phyloP scores from a whole-genome alignment of 139 green algal genomes.

The Chlamydomonas schloesseri region DNA sequence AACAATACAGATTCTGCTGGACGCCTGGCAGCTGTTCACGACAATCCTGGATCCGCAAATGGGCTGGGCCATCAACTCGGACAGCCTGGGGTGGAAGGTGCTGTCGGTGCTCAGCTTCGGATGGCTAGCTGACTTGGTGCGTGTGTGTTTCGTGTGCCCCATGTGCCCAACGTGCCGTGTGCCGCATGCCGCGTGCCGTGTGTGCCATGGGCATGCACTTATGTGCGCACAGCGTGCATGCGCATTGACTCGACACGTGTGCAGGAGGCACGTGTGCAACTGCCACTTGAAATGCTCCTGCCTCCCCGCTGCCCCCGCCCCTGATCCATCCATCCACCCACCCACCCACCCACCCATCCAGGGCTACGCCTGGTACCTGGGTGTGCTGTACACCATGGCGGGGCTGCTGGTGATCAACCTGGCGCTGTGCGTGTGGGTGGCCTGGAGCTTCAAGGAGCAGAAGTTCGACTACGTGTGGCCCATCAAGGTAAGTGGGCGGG shows the following conservation, averaged over 20 bases:
- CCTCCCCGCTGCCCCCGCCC: too few species aligned
- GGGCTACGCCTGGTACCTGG: conserved; percentile 44
- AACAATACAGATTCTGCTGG: conserved; percentile 16
- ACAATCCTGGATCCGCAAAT: background rate
- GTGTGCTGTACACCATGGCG: conserved; percentile 42
- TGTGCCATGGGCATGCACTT: too few species aligned
- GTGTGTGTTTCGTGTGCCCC: too few species aligned
- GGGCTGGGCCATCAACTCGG: conserved; percentile 25
- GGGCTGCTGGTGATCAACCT: conserved; percentile 17
- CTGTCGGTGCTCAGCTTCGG: conserved; percentile 2
- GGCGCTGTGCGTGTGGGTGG: conserved; percentile 49
- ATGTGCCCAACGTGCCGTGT: too few species aligned
- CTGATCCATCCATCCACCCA: too few species aligned
- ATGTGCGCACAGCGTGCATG: background rate
- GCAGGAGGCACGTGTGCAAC: background rate
- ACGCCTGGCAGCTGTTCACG: conserved; percentile 43
- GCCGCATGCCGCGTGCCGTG: too few species aligned
- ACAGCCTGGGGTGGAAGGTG: background rate
- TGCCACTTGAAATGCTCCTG: too few species aligned
- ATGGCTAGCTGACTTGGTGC: background rate
- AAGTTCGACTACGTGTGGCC: conserved; percentile 47
- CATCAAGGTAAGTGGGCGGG: background rate
- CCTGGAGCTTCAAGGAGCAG: conserved; percentile 43
- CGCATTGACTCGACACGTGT: background rate
- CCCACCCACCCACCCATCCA: background rate